phyloP scores from a whole-genome alignment of 345 rosid genomes.

The Salix viminalis region DNA sequence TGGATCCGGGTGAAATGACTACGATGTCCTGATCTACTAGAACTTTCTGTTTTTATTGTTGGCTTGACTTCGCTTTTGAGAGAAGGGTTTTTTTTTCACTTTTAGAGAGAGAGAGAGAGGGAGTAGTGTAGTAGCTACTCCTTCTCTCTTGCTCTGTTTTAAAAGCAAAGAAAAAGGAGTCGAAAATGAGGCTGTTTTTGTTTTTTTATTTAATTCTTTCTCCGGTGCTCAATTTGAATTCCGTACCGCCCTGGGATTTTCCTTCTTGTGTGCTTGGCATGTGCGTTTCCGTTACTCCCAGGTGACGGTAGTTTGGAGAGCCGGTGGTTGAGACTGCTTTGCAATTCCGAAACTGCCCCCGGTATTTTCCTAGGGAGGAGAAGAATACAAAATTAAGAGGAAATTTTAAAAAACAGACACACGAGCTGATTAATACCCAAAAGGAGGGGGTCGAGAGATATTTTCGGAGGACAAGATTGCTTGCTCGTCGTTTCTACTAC shows the following conservation, averaged over 20 bases:
- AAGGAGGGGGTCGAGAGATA: neutral
- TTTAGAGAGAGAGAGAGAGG: neutral
- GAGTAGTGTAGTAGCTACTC: constrained; percentile 28
- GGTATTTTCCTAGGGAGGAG: too few relatives aligned
- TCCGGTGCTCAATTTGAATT: constrained; percentile 21
- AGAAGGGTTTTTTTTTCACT: neutral
- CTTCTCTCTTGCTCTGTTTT: constrained; percentile 20
- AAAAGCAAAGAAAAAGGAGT: constrained; percentile 22
- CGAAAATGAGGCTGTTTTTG: neutral
- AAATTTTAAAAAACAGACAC: too few relatives aligned
- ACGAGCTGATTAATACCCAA: too few relatives aligned
- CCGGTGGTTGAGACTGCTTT: neutral
- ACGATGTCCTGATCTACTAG: constrained; percentile 19
- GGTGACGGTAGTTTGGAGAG: constrained; percentile 10
- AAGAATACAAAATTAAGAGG: too few relatives aligned
- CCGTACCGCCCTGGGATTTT: constrained; percentile 19
- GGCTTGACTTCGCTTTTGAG: neutral
- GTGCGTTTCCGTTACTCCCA: constrained; percentile 11
- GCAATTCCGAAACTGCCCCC: neutral
- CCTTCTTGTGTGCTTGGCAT: neutral
- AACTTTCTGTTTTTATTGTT: constrained; percentile 17
- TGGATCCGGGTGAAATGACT: constrained; percentile 27
- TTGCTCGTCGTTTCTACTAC: neutral
- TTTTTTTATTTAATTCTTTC: constrained; percentile 5
- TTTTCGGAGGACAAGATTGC: neutral